A percentile compares a stretch with the other conserved stretches of the same genome.
These are phyloP conservation scores for Magnusiomyces tetraspermus DNA, from an alignment of 1,139 yeast species.

Conservation along the genomic window DNA sequence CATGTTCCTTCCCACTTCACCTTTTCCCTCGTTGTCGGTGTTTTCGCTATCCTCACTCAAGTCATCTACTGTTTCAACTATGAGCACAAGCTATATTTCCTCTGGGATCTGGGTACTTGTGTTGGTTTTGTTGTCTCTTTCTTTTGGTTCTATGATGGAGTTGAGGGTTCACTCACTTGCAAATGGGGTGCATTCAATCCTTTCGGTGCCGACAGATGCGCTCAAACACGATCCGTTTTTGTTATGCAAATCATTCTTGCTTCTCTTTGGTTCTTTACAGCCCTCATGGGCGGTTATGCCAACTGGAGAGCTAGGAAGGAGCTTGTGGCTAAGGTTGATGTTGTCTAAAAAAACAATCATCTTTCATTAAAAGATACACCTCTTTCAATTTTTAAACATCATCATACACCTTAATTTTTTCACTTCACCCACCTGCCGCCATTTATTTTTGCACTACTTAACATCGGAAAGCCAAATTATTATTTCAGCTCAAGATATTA, in stretches of 20 bases:
- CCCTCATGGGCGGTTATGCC: constrained; percentile 16
- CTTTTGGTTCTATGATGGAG: constrained; percentile 27
- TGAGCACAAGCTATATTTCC: constrained; percentile 21
- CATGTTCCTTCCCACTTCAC: constrained; percentile 23
- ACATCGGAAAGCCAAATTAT: too few relatives aligned
- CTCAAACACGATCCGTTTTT: constrained; percentile 28
- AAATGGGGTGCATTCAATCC: constrained; percentile 29
- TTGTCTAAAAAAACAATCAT: not conserved
- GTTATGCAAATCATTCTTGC: constrained; percentile 25
- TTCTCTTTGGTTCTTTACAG: constrained; percentile 25
- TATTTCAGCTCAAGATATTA: too few relatives aligned
- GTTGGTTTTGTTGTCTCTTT: constrained; percentile 25
- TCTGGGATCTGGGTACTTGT: constrained; percentile 26
- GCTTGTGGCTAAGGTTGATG: constrained; percentile 2
- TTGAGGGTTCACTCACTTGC: constrained; percentile 19
- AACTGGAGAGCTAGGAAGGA: constrained; percentile 9
- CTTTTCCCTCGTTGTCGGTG: constrained; percentile 25
- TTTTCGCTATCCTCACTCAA: constrained; percentile 26
- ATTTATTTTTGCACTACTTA: too few relatives aligned
- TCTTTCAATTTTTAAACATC: not conserved
- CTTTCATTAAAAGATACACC: not conserved
- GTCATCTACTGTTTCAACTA: constrained; percentile 27
- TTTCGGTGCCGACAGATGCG: constrained; percentile 27
- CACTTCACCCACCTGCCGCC: too few relatives aligned
- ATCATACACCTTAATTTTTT: too few relatives aligned